A percentile compares a stretch with the other conserved stretches of the same genome.
These are phyloP conservation scores for Phialocephala sp. DNA, from an alignment of 2,329 filamentous ascomycete species.

Conservation along the genomic window DNA sequence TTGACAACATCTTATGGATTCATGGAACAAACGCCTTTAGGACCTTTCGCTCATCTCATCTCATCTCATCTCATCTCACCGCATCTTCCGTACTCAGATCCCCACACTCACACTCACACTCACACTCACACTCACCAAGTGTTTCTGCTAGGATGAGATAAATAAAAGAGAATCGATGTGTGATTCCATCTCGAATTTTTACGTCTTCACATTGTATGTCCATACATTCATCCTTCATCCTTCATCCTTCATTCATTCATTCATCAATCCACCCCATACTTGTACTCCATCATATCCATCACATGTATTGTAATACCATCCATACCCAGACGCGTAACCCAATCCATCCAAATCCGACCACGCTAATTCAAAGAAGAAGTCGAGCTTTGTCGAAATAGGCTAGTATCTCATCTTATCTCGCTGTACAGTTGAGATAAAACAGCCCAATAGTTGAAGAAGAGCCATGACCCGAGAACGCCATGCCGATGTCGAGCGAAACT, in stretches of 20 bases:
- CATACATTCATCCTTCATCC: background rate
- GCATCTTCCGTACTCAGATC: no score
- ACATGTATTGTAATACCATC: no score
- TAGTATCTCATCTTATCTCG: conserved; percentile 2
- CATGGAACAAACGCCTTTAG: no score
- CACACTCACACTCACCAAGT: no score
- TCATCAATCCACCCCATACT: background rate
- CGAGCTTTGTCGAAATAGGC: background rate
- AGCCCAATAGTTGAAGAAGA: background rate
- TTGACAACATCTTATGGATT: no score
- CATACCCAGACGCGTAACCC: background rate
- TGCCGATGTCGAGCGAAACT: background rate
- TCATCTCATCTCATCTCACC: background rate
- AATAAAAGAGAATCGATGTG: no score
- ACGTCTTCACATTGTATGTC: background rate
- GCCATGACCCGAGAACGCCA: background rate
- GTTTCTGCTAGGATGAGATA: no score
- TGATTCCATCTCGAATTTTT: background rate
- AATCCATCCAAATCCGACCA: background rate
- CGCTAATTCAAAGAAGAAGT: background rate
- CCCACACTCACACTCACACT: no score
- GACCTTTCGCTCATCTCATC: background rate
- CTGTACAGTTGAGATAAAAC: conserved; percentile 4
- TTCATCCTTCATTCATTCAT: background rate
- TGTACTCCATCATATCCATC: no score